Percentiles rank a stretch among this genome's conserved stretches.
phyloP scores from a whole-genome alignment of 345 rosid species.

The Salix brachista region DNA sequence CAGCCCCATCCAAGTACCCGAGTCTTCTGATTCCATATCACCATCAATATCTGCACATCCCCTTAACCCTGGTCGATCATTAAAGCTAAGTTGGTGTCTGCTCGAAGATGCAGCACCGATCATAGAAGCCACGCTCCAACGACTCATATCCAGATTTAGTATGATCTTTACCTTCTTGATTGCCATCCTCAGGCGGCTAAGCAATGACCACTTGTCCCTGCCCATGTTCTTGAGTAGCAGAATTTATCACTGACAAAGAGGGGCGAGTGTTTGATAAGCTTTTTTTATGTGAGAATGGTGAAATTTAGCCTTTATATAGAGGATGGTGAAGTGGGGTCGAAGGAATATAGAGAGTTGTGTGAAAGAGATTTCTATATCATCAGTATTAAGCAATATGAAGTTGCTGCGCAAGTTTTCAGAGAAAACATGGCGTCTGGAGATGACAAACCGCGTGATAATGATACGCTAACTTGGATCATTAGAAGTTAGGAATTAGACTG shows the following conservation, averaged over 20 bases:
- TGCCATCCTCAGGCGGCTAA: slow-evolving; percentile 55
- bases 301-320: background rate
- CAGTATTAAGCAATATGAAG: background rate
- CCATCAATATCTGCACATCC: slow-evolving; percentile 24
- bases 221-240: background rate
- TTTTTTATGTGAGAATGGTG: no score
- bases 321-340: background rate
- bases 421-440: background rate
- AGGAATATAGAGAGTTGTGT: background rate
- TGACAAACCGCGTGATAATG: background rate
- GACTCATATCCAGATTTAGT: slow-evolving; percentile 38
- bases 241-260: no score
- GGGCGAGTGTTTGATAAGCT: no score
- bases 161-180: slow-evolving; percentile 65
- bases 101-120: slow-evolving; percentile 30
- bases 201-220: slow-evolving; percentile 31
- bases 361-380: background rate
- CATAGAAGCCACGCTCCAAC: slow-evolving; percentile 52
- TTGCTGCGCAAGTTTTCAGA: background rate
- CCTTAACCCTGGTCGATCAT: slow-evolving; percentile 52
- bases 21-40: slow-evolving; percentile 10
- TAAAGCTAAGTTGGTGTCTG: slow-evolving; percentile 49
- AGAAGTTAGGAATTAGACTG: background rate
- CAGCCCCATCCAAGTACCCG: slow-evolving; percentile 23
- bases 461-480: background rate